Evolutionary conservation across 129 eudicot genomes (phyloP), one percentile per base, ranked within the genome.

Genomic region (Gnaphalium uliginosum): DNA sequence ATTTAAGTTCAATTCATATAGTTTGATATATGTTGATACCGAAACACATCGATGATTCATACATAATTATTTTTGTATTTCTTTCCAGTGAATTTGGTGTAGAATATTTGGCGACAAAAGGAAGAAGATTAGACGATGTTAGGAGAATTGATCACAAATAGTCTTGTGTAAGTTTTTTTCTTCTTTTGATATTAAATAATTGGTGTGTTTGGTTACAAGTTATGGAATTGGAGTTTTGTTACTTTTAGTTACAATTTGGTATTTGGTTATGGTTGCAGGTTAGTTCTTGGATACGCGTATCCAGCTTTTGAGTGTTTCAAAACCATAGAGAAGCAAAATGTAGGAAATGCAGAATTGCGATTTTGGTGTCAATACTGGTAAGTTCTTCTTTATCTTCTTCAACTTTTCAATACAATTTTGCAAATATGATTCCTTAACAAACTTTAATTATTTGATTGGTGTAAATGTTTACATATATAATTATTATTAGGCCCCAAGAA

Each of bases 291-390:
- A 72, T 94, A 88, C 71, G 96, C 91, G 15, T 88, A 90, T 72
- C 98, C 98, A 6, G 97, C 98, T 18, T 81, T 94, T 68, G 93
- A 94, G 23, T 94, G 98, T 77, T 94, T 90, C 79, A 90, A 94
- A 78, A 84, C 97, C 19, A 83, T 90, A 17, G 98, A 94, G 75
- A 90, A 76, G 74, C 90, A 79, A 79, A 87, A 79, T 30, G 96
- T 94, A 27, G 87, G 85, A 76, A 94, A 90, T 46, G 88, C 88
- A 13, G 97, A 90, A 66, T 90, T 94, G 48, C 69, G 93, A 24
- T 94, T 90, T 84, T 94, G 98, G 98, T 94, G 98, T 72, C 98
- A 89, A 82, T 94, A 94, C 73, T 94, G 98, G 97, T 90, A 83
- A 70, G 73, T 22, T 5, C 14, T 22, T 5, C 14, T 39, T 10